Evolutionary conservation across 2,329 filamentous ascomycete genomes (phyloP), one percentile per base, ranked within the genome.

Genomic region (Pseudopyrenochaeta lycopersici): DNA sequence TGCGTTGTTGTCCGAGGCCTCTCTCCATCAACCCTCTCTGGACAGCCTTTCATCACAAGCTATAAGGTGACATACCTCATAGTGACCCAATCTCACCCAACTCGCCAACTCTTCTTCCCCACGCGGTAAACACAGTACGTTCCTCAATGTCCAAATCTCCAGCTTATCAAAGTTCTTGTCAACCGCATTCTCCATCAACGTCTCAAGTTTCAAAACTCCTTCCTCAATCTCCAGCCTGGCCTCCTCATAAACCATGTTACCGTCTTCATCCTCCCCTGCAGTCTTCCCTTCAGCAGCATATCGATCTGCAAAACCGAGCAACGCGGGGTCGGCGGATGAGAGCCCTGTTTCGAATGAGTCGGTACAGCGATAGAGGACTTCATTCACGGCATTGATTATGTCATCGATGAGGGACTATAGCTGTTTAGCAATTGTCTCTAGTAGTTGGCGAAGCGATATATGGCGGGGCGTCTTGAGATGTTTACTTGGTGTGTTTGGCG

Each of bases 331-430:
- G 2, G 90, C 88, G 45, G 84, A 84, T 43, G 91, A 82, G 17
- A 99, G 87, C 1, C 91, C 91, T 49, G 87, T 86, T 77, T 98
- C 95, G 62, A 98, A 88, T 56, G 90, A 91, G 68, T 91, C 91
- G 68, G 97, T 88, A 48, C 92, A 93, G 75, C 90, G 90, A 77
- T 96, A 95, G 69, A 95, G 90, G 68, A 97, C 86, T 70, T 94
- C 91, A 80, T 98, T 99, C 76, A 97, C 88, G 49, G 90, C 90
- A 81, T 98, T 97, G 80, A 98, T 97, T 67, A 98, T 93, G 78
- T 98, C 94, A 85, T 99, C 95, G 71, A 99, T 90, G 36, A 99
- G 86, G 56, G 90, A 90, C 93, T 97, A 68, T 21, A 48, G 43
- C 10, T 14, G 23, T 29, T 30, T 27, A 27, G 23, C 23, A 9